These are phyloP conservation scores for Emiliania huxleyi DNA, from an alignment of 78 protist genomes.

Conservation along the genomic window DNA sequence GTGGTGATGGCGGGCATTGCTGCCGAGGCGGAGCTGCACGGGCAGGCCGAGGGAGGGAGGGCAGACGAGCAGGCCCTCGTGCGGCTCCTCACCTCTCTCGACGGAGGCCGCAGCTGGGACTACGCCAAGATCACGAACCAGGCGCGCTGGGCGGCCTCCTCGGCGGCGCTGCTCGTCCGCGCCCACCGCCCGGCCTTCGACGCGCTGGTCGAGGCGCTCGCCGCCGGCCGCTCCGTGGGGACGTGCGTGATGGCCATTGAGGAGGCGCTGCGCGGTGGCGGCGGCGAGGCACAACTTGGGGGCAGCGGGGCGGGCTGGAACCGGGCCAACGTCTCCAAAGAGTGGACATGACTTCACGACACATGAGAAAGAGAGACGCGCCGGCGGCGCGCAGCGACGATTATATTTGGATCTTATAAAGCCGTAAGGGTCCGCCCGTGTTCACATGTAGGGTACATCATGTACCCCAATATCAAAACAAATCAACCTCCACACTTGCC, in stretches of 20 bases:
- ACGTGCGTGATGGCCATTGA: neutral
- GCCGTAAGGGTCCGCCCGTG: too few species aligned
- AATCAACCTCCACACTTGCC: too few species aligned
- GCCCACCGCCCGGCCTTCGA: neutral
- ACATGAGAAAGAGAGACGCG: too few species aligned
- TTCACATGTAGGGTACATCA: too few species aligned
- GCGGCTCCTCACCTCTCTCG: neutral
- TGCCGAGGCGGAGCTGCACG: neutral
- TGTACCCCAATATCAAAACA: too few species aligned
- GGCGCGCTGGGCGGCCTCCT: neutral
- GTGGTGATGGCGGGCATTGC: conserved; percentile 8
- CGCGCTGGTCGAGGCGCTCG: neutral
- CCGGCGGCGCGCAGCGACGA: too few species aligned
- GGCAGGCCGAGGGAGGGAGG: neutral
- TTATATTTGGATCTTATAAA: too few species aligned
- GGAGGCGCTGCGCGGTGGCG: neutral
- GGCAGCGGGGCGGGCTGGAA: too few species aligned
- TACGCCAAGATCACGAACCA: neutral
- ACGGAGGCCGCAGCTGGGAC: neutral
- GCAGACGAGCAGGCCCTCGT: neutral
- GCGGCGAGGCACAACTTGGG: too few species aligned
- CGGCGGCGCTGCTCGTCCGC: neutral
- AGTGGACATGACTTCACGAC: too few species aligned
- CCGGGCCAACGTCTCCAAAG: too few species aligned
- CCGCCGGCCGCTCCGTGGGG: neutral